Percentiles rank a stretch among this genome's conserved stretches.
Conservation (phyloP, 345 rosid species). For the Moringa oleifera region DNA sequence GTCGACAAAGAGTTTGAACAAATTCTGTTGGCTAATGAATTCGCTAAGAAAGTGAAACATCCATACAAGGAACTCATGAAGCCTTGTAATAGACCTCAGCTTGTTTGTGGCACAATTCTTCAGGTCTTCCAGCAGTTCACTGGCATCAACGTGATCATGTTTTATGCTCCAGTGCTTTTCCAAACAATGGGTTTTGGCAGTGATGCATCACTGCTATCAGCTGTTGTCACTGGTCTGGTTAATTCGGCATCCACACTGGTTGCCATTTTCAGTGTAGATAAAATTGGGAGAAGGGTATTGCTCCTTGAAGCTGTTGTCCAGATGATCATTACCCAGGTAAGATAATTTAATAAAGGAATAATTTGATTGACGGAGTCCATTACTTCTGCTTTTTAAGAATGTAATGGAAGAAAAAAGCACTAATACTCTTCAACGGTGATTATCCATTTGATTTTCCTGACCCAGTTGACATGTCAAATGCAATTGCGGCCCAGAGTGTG, state of each 20-base stretch:
- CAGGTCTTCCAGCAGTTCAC: slow-evolving; percentile 74
- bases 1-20: slow-evolving; percentile 40
- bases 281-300: slow-evolving; percentile 28
- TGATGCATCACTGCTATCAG: slow-evolving; percentile 37
- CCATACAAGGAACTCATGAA: slow-evolving; percentile 41
- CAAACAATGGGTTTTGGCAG: slow-evolving; percentile 46
- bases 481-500: too few species aligned
- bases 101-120: slow-evolving; percentile 39
- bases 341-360: too few species aligned
- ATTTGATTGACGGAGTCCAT: too few species aligned
- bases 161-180: slow-evolving; percentile 50
- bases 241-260: slow-evolving; percentile 33
- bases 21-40: slow-evolving; percentile 41
- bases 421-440: too few species aligned
- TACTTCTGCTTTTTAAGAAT: too few species aligned
- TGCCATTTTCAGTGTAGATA: slow-evolving; percentile 27
- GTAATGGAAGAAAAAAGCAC: too few species aligned
- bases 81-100: slow-evolving; percentile 37
- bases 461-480: too few species aligned
- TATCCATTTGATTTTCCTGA: too few species aligned
- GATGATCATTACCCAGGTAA: slow-evolving; percentile 15
- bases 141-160: slow-evolving; percentile 50
- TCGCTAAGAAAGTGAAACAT: slow-evolving; percentile 30
- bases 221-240: slow-evolving; percentile 37
- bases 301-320: slow-evolving; percentile 32